A percentile compares a stretch with the other conserved stretches of the same genome.
Evolutionary conservation across 1,284 basidiomycete species (phyloP).

Genomic region (Boletus mariae): DNA sequence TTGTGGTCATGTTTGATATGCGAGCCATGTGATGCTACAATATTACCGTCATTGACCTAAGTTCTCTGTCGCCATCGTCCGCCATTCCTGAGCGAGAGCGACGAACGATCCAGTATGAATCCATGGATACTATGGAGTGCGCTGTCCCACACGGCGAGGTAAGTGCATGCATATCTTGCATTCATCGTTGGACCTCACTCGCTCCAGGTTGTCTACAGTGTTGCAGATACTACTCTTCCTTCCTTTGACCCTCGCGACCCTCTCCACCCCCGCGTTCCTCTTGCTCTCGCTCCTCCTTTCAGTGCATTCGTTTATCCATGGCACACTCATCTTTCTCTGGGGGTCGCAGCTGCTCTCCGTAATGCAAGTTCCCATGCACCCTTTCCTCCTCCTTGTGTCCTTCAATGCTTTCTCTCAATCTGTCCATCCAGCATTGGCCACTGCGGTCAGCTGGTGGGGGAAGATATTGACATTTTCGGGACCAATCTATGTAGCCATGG

Average conservation of each 20-base stretch:
- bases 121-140: slow-evolving; percentile 67
- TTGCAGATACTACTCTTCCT: slow-evolving; percentile 80
- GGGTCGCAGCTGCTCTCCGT: slow-evolving; percentile 64
- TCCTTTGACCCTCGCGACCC: slow-evolving; percentile 75
- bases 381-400: slow-evolving; percentile 73
- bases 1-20: background rate
- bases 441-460: slow-evolving; percentile 69
- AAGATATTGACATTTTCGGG: slow-evolving; percentile 65
- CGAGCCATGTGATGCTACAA: background rate
- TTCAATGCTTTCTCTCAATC: slow-evolving; percentile 74
- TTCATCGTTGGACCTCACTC: slow-evolving; percentile 1
- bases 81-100: background rate
- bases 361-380: slow-evolving; percentile 76
- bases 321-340: slow-evolving; percentile 65
- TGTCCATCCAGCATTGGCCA: slow-evolving; percentile 55
- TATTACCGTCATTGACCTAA: no score
- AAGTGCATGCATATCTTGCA: slow-evolving; percentile 5
- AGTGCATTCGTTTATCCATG: slow-evolving; percentile 70
- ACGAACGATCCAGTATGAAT: slow-evolving; percentile 33
- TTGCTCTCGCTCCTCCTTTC: slow-evolving; percentile 77
- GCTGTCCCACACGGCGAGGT: slow-evolving; percentile 63
- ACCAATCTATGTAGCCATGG: slow-evolving; percentile 76
- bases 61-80: background rate
- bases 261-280: slow-evolving; percentile 76
- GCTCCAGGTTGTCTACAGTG: slow-evolving; percentile 63